These are phyloP conservation scores for Zygoascus tannicola DNA, from an alignment of 805 yeast species.

Conservation along the genomic window DNA sequence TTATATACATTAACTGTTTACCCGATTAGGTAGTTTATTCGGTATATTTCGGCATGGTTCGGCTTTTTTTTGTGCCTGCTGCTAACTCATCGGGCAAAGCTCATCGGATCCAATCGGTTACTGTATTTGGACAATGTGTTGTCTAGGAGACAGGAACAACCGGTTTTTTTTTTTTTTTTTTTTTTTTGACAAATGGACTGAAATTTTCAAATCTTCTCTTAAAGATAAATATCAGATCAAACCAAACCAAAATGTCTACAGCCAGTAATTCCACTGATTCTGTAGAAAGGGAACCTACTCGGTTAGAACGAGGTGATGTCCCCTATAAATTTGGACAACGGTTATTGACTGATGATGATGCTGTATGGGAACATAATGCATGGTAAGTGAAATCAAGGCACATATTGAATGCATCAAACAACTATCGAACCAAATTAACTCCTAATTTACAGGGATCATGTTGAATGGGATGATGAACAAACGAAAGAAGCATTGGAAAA, in stretches of 20 bases:
- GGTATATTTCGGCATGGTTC: no score
- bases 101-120: no score
- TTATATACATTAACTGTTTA: no score
- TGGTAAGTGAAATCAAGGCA: constrained; percentile 35
- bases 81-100: no score
- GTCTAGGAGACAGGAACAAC: no score
- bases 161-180: no score
- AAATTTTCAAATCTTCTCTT: neutral
- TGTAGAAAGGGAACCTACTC: constrained; percentile 10
- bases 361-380: constrained; percentile 86
- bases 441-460: constrained; percentile 56
- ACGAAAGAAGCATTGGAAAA: constrained; percentile 61
- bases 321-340: constrained; percentile 94
- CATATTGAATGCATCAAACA: neutral
- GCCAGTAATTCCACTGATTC: neutral
- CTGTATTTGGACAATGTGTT: no score
- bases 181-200: neutral
- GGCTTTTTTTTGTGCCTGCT: no score
- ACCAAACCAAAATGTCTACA: neutral
- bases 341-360: constrained; percentile 54
- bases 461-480: constrained; percentile 95
- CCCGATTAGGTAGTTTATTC: no score
- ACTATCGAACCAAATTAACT: neutral
- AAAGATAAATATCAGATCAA: neutral
- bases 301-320: constrained; percentile 56